These are phyloP conservation scores for Pseudogymnoascus pannorum DNA, from an alignment of 2,329 filamentous ascomycete species.

Conservation along the genomic window DNA sequence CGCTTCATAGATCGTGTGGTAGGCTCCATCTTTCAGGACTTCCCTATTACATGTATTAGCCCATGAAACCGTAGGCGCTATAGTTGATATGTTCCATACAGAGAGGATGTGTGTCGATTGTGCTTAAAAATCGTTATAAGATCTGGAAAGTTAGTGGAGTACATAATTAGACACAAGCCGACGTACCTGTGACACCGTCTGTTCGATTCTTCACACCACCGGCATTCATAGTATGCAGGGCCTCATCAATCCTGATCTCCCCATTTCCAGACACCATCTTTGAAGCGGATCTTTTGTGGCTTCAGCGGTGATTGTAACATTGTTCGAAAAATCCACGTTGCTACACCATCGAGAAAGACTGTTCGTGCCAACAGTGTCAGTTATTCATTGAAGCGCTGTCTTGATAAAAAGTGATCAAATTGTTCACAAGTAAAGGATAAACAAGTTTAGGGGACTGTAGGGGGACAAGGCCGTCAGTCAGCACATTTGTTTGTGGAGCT, in stretches of 20 bases:
- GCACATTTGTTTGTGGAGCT: constrained; percentile 6
- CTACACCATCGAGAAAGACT: constrained; percentile 1
- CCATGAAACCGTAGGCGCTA: background rate
- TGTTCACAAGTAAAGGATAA: background rate
- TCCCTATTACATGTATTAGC: constrained; percentile 21
- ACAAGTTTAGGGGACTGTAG: background rate
- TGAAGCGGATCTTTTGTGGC: background rate
- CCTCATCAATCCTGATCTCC: constrained; percentile 10
- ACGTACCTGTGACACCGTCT: constrained; percentile 15
- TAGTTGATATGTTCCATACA: constrained; percentile 17
- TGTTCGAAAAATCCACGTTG: background rate
- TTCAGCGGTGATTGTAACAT: constrained; percentile 3
- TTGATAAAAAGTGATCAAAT: background rate
- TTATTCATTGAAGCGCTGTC: background rate
- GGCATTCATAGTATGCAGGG: constrained; percentile 10
- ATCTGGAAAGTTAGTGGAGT: constrained; percentile 17
- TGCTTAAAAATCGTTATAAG: constrained; percentile 25
- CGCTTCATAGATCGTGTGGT: constrained; percentile 71
- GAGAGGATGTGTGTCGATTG: constrained; percentile 20
- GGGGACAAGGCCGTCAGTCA: constrained; percentile 1
- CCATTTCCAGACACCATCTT: constrained; percentile 10
- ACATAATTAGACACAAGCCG: background rate
- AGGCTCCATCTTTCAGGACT: constrained; percentile 65
- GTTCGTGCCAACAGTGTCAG: background rate
- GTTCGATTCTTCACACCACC: constrained; percentile 11